Evolutionary conservation across 2,329 filamentous ascomycete genomes (phyloP), one percentile per base, ranked within the genome.

Genomic region (Phyllosticta capitalensis): DNA sequence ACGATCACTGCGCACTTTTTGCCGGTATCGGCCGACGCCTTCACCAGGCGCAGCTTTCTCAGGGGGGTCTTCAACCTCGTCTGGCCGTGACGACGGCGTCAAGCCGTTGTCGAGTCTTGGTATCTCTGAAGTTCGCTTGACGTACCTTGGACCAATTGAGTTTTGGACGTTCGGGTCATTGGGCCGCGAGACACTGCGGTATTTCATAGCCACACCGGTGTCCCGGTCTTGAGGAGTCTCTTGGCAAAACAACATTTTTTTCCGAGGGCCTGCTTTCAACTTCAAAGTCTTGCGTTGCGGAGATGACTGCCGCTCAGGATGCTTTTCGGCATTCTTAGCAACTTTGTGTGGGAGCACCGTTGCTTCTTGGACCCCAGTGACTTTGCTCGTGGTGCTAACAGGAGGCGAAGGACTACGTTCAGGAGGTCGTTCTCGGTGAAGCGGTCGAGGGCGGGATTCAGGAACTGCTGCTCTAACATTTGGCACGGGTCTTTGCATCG

Each of bases 241-340:
- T 57, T 78, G 74, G 58, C 75, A 78, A 0, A 78, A 62, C 12
- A 79, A 65, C 60, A 70, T 76, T 38, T 72, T 75, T 60, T 74
- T 72, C 17, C 71, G 73, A 9, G 68, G 67, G n/a, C 69, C 72
- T 5, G 66, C 65, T 12, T 73, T 67, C 9, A 79, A 64, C 1
- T 73, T 72, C 28, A 78, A 60, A 3, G 71, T 66, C 61, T 71
- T 75, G 1, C 67, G 64, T 59, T 65, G 70, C 52, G 64, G 64
- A 14, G 63, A 54, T 6, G 21, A 9, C 10, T 24, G 38, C 45
- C 45, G 45, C 28, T 52, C 61, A 19, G 61, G 52, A 20, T 61
- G 48, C 38, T 59, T 61, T 22, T 33, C 54, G 14, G 57, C 33
- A 33, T 53, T 54, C 14, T 61, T 55, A 17, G 54, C n/a, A 19